Conservation (phyloP, 2,329 filamentous ascomycete genomes). For the Aulographum hederae region DNA sequence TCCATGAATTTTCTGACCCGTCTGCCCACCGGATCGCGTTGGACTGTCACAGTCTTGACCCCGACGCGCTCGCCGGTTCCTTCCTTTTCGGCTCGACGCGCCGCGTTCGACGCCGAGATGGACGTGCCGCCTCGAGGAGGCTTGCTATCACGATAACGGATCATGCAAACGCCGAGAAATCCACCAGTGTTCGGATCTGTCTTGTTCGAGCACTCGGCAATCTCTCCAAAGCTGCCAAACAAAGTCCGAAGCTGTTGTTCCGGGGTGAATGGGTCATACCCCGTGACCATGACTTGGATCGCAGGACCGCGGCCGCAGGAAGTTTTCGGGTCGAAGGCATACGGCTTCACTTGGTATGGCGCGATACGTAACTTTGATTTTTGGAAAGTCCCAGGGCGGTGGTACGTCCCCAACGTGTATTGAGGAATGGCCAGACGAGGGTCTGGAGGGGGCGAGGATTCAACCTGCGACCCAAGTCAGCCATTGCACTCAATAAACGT, state of each 20-base stretch:
- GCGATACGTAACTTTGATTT: conserved; percentile 54
- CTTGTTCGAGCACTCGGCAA: conserved; percentile 80
- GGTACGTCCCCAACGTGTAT: conserved; percentile 34
- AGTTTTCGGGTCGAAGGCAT: conserved; percentile 62
- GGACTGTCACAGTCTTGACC: conserved; percentile 56
- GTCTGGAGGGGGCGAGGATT: conserved; percentile 63
- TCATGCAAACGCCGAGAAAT: conserved; percentile 82
- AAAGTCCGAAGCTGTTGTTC: conserved; percentile 59
- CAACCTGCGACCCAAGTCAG: conserved; percentile 40
- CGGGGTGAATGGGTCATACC: conserved; percentile 80
- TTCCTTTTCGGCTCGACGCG: conserved; percentile 59
- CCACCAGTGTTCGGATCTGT: conserved; percentile 89
- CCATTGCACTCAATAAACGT: conserved; percentile 21
- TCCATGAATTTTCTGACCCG: conserved; percentile 67
- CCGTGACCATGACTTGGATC: conserved; percentile 79
- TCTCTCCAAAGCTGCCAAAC: conserved; percentile 70
- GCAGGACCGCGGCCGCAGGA: conserved; percentile 81
- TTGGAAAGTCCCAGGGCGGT: conserved; percentile 42
- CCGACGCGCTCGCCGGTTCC: conserved; percentile 71
- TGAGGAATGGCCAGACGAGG: conserved; percentile 56
- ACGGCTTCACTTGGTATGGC: conserved; percentile 66
- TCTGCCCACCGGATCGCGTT: conserved; percentile 75
- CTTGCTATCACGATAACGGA: conserved; percentile 63
- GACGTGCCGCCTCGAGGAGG: conserved; percentile 29
- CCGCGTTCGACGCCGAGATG: conserved; percentile 59